Base-by-base conservation (phyloP, 352 stramenopile genomes). In the Phytophthora tubulina region DNA sequence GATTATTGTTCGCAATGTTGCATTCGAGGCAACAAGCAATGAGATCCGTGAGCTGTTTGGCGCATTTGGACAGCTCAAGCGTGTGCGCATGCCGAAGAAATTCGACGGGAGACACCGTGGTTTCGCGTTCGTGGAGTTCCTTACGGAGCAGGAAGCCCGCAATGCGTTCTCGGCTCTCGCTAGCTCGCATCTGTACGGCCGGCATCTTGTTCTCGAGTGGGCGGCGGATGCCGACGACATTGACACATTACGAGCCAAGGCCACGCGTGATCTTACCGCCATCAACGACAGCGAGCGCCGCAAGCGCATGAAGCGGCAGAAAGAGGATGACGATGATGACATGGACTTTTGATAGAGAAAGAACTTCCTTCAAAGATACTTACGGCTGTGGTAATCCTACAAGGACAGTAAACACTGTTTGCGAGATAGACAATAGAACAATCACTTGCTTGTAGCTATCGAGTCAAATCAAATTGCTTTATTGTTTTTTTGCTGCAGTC, bases 121-220 rank as follows among this genome's bases (percentile, higher is more conserved):
- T 53, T 99, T 99, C 78, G 98, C 97, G 15, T 99, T 99, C 75
- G 95, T 99, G 49, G 97, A 99, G 69, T 99, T 99, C 69, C 66
- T 98, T 30, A 99, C 97, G 2, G 85, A 94, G 48, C 96, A 99
- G 73, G 98, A 99, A 78, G 97, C 97, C 4, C 73, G 90, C 64
- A 92, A 87, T 52, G 98, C 97, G 17, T 98, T 99, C 75, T 88
- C 82, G 21, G 84, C 96, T 55, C 88, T 99, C 21, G 90, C 88
- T 7, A 94, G 88, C 65, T 99, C 98, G 21, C 98, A 99, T 83
- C 88, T 99, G 67, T 99, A 99, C 75, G 98, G 98, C 36, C 92
- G 98, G 17, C 97, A 99, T 77, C 91, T 99, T 74, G 98, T 99
- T 13, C 85, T 99, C 59, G 98, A 99, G 80, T 99, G 96, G 97